Conservation (phyloP, 192 early-diverging fungal species). For the Pilobolus umbonatus region DNA sequence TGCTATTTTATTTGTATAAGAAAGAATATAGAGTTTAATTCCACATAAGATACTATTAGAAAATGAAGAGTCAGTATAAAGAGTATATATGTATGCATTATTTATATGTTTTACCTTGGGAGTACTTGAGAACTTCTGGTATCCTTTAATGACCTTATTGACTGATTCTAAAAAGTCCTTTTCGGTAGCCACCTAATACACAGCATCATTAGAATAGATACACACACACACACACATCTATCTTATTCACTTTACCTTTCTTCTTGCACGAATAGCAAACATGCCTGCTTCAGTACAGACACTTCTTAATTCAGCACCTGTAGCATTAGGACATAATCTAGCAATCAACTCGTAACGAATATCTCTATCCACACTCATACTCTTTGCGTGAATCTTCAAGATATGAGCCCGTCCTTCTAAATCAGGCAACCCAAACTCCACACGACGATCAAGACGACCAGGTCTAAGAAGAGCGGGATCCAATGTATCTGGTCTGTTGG, state of each 20-base stretch:
- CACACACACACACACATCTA: neutral
- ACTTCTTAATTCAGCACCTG: conserved; percentile 95
- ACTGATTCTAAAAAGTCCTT: conserved; percentile 99
- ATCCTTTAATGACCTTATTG: conserved; percentile 99
- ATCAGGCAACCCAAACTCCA: conserved; percentile 97
- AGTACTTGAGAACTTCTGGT: conserved; percentile 97
- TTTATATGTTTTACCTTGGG: conserved; percentile 52
- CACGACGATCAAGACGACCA: conserved; percentile 96
- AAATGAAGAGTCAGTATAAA: neutral
- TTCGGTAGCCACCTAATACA: conserved; percentile 81
- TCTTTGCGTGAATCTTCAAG: conserved; percentile 96
- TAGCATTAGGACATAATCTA: conserved; percentile 97
- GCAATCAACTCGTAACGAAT: conserved; percentile 99
- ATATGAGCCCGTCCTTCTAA: conserved; percentile 96
- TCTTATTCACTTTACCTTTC: conserved; percentile 61
- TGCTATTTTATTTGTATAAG: neutral
- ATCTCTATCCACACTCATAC: conserved; percentile 98
- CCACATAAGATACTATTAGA: conserved; percentile 20
- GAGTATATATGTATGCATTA: neutral
- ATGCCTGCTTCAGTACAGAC: conserved; percentile 99
- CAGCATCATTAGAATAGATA: neutral
- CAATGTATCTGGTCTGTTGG: conserved; percentile 96
- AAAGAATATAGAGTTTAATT: conserved; percentile 11
- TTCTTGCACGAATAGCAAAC: conserved; percentile 97
- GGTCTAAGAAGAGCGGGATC: conserved; percentile 97